These are phyloP conservation scores for Obelidium mucronatum DNA, from an alignment of 192 early-diverging fungal species.

Conservation along the genomic window DNA sequence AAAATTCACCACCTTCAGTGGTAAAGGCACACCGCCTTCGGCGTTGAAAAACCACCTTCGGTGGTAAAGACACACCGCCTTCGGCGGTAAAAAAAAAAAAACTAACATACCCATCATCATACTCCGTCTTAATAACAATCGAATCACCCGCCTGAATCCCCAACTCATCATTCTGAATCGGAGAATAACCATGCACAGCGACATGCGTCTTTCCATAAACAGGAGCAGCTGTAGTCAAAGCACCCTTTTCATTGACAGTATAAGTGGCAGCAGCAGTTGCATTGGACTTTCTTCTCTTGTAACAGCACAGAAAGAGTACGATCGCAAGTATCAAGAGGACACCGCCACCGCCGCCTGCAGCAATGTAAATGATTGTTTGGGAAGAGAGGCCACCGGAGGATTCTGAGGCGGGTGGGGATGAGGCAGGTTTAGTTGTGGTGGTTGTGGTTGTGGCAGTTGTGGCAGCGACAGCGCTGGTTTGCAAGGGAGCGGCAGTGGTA, in stretches of 20 bases:
- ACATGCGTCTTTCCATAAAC: no score
- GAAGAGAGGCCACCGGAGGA: not conserved
- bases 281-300: not conserved
- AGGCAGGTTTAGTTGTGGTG: not conserved
- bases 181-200: conserved; percentile 1
- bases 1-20: no score
- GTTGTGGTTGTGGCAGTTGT: not conserved
- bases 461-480: not conserved
- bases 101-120: conserved; percentile 11
- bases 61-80: no score
- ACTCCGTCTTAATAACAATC: not conserved
- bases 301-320: not conserved
- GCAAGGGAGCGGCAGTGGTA: not conserved
- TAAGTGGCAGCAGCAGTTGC: no score
- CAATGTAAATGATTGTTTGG: conserved; percentile 4
- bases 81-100: no score
- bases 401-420: not conserved
- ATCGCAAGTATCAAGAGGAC: not conserved
- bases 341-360: conserved; percentile 9
- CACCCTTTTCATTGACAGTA: no score
- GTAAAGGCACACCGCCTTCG: no score
- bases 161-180: conserved; percentile 7
- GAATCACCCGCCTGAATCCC: not conserved
- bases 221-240: no score
- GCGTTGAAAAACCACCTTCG: no score